Conservation (phyloP, 2,329 filamentous ascomycete species). For the Ceratocystis lukuohia region DNA sequence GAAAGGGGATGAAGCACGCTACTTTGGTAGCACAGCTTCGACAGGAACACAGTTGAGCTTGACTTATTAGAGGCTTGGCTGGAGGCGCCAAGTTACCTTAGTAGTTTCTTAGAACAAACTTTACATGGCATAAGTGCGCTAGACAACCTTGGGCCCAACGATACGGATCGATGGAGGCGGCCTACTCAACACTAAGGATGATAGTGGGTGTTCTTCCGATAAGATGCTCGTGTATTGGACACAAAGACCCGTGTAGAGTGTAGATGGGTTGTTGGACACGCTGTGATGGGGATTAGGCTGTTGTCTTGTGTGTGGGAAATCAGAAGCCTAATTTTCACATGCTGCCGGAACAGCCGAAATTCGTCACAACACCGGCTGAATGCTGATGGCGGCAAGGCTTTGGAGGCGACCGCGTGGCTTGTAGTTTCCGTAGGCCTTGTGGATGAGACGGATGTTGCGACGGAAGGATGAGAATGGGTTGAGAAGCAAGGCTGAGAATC, state of each 20-base stretch:
- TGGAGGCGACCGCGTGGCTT: neutral
- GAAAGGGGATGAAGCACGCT: neutral
- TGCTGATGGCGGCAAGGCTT: neutral
- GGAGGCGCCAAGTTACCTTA: neutral
- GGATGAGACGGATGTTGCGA: neutral
- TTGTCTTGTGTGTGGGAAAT: neutral
- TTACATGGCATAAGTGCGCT: neutral
- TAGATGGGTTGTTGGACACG: neutral
- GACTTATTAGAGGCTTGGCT: neutral
- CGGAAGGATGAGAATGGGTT: too few relatives aligned
- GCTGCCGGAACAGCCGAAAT: neutral
- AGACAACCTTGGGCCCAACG: neutral
- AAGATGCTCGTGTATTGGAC: neutral
- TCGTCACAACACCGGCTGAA: too few relatives aligned
- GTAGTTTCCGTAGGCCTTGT: neutral
- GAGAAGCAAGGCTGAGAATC: neutral
- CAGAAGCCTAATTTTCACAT: neutral
- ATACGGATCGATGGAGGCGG: neutral
- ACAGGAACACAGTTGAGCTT: neutral
- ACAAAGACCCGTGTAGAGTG: neutral
- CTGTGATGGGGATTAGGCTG: neutral
- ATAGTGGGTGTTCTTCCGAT: neutral
- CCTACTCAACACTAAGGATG: constrained; percentile 4
- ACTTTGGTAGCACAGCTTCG: neutral
- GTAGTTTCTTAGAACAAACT: neutral